phyloP scores from a whole-genome alignment of 441 rosid species.

The Omphalea diandra region DNA sequence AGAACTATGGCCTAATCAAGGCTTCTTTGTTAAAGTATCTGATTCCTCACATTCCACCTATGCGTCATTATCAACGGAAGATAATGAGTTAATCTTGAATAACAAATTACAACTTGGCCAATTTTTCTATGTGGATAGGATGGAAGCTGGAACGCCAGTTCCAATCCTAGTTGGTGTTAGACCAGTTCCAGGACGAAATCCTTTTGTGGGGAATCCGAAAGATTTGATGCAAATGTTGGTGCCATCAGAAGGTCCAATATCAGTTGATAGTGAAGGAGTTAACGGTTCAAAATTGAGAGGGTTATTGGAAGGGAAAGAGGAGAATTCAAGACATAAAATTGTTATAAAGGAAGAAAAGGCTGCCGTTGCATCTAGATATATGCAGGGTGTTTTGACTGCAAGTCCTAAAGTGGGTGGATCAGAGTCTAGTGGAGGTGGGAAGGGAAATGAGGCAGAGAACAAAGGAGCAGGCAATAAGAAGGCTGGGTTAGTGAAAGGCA shows the following conservation, averaged over 20 bases:
- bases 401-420: conserved; percentile 39
- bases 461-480: conserved; percentile 41
- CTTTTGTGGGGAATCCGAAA: conserved; percentile 81
- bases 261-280: conserved; percentile 37
- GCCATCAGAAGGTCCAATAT: conserved; percentile 49
- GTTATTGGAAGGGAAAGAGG: conserved; percentile 37
- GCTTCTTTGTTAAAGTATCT: conserved; percentile 86
- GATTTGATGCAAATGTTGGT: conserved; percentile 88
- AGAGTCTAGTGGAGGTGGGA: conserved; percentile 44
- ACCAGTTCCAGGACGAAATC: conserved; percentile 78
- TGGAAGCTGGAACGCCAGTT: conserved; percentile 75
- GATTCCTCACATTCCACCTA: conserved; percentile 94
- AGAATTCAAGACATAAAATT: conserved; percentile 51
- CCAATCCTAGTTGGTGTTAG: conserved; percentile 74
- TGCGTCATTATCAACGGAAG: conserved; percentile 65
- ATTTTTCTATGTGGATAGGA: conserved; percentile 78
- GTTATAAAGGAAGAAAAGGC: conserved; percentile 82
- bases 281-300: conserved; percentile 36
- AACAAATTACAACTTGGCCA: conserved; percentile 84
- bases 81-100: conserved; percentile 77
- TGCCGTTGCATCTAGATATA: conserved; percentile 75
- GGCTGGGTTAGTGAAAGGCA: conserved; percentile 39
- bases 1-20: conserved; percentile 92
- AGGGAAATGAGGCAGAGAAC: conserved; percentile 44
- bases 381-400: conserved; percentile 58